A percentile compares a stretch with the other conserved stretches of the same genome.
Evolutionary conservation across 352 stramenopile genomes (phyloP).

Genomic region (Poterioochromonas sp.): DNA sequence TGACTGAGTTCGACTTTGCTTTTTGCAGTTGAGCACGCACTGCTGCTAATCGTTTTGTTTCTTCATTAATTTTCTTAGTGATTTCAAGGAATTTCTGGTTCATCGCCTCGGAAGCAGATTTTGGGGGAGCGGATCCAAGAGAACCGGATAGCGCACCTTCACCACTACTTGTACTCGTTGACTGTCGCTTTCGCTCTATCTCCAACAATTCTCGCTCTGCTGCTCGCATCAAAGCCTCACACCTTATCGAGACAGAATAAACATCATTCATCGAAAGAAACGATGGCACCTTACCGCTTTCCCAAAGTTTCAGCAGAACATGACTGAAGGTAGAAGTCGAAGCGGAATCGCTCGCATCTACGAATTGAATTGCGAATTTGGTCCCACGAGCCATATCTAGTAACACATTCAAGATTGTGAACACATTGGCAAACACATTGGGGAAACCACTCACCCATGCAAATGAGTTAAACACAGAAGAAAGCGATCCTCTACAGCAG

Average conservation of each 20-base stretch:
- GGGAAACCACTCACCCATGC: slow-evolving; percentile 12
- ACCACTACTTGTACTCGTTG: slow-evolving; percentile 30
- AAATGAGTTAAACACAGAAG: slow-evolving; percentile 24
- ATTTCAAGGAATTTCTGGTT: slow-evolving; percentile 2
- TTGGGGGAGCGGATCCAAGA: neutral
- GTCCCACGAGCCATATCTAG: slow-evolving; percentile 16
- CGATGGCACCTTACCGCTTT: slow-evolving; percentile 35
- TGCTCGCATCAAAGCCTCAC: slow-evolving; percentile 47
- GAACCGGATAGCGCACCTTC: neutral
- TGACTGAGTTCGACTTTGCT: slow-evolving; percentile 11
- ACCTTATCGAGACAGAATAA: slow-evolving; percentile 30
- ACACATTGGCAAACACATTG: neutral
- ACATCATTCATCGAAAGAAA: slow-evolving; percentile 17
- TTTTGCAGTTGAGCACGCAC: neutral
- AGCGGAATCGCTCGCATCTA: slow-evolving; percentile 41
- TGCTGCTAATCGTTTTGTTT: neutral
- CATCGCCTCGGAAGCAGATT: neutral
- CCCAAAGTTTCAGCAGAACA: slow-evolving; percentile 44
- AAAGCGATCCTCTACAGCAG: slow-evolving; percentile 35
- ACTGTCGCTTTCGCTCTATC: slow-evolving; percentile 25
- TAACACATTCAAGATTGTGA: neutral
- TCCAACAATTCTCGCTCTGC: slow-evolving; percentile 49
- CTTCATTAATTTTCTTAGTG: slow-evolving; percentile 30
- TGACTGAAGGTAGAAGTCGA: slow-evolving; percentile 49
- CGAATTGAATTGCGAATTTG: neutral